phyloP scores from a whole-genome alignment of 768 basidiomycete genomes.

The Rhizopogon roseolus region DNA sequence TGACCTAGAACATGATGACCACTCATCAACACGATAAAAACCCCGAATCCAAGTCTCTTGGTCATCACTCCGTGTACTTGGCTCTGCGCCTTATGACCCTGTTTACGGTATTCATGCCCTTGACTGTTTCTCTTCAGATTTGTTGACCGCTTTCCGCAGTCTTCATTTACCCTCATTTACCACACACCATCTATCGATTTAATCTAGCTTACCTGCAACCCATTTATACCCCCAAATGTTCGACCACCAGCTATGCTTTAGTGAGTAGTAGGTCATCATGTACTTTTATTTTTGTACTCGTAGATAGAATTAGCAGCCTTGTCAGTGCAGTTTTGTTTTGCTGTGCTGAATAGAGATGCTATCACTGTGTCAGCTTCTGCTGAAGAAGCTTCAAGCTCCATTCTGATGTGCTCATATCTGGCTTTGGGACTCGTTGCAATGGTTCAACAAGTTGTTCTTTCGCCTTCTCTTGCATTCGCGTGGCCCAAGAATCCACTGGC shows the following conservation, averaged over 20 bases:
- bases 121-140: background rate
- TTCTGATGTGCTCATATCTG: slow-evolving; percentile 23
- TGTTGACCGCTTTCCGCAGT: background rate
- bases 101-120: background rate
- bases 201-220: slow-evolving; percentile 5
- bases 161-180: background rate
- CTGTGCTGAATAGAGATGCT: no score
- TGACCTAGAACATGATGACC: slow-evolving; percentile 22
- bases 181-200: background rate
- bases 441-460: slow-evolving; percentile 44
- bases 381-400: slow-evolving; percentile 22
- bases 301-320: background rate
- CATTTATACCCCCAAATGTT: background rate
- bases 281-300: background rate
- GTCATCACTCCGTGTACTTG: background rate
- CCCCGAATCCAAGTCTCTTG: background rate
- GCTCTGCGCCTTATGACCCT: background rate
- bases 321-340: background rate
- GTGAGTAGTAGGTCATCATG: background rate
- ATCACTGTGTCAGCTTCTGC: background rate
- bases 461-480: slow-evolving; percentile 50
- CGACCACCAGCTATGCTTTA: background rate
- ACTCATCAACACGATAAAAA: slow-evolving; percentile 14
- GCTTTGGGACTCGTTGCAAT: slow-evolving; percentile 48
- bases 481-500: slow-evolving; percentile 41